Evolutionary conservation across 768 basidiomycete genomes (phyloP), one percentile per base, ranked within the genome.

Genomic region (Mycena amicta): DNA sequence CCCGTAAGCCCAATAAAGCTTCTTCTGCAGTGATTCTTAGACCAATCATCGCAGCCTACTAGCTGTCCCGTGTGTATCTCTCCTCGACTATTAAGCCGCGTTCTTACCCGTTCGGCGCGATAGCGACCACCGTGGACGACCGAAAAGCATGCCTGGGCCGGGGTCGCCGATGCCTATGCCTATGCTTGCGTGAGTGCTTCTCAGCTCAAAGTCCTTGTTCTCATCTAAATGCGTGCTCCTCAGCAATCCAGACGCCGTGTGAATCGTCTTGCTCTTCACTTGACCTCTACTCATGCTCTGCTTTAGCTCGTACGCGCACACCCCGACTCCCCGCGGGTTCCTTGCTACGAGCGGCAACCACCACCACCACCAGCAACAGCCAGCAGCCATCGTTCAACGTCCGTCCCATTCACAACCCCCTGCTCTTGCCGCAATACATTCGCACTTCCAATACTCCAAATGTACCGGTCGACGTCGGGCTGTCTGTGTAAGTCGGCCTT

Each of bases 391-490:
- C 22, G 43, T 23, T 23, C 43, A 45, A 22, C 47, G 46, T 18
- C 55, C 43, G 20, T 50, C 50, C 22, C 54, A 50, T 15, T 37
- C 50, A 8, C 37, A 47, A 3, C 31, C 46, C 0, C 53, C 51
- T 23, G 3, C 15, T n/a, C 40, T 26, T 15, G 59, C 61, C 5
- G n/a, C 53, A 2, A 50, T 55, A 5, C 55, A 56, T 41, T 53
- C 61, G 15, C 52, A 61, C 29, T 68, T 63, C 31, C 30, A 51
- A 49, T 67, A 66, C 39, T 69, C 66, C 33, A 66, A 55, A 23
- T 68, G 67, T 53, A 67, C 64, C 3, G 67, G 68, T 5, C 51
- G 65, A 2, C 55, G 63, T 55, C 64, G 66, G 29, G 68, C 68
- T 20, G 63, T 66, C 31, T 60, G 51, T 28, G 60, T 66, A 22